Conservation (phyloP, 108 stramenopile genomes). For the Fistulifera solaris region DNA sequence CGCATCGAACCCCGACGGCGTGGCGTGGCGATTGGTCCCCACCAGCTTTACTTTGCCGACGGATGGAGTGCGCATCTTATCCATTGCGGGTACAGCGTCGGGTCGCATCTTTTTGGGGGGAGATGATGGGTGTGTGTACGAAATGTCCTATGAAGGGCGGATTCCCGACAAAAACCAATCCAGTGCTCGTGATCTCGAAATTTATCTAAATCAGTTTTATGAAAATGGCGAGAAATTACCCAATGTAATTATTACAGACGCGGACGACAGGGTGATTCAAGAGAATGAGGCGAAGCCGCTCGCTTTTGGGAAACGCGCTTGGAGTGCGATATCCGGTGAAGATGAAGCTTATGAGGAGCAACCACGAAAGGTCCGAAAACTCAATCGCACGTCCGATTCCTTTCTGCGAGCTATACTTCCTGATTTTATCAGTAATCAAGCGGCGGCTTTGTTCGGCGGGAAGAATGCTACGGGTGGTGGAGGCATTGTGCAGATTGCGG, state of each 20-base stretch:
- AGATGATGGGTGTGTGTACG: constrained; percentile 89
- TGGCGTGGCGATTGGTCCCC: constrained; percentile 1
- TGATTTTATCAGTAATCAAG: constrained; percentile 35
- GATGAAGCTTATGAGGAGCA: constrained; percentile 40
- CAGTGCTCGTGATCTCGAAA: constrained; percentile 3
- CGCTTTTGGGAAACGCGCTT: constrained; percentile 1
- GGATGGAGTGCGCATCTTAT: constrained; percentile 77
- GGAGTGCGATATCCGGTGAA: neutral
- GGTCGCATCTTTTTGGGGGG: constrained; percentile 96
- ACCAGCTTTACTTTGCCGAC: constrained; percentile 81
- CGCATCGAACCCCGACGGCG: constrained; percentile 8
- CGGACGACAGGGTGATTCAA: no score
- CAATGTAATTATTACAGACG: neutral
- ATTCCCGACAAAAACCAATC: constrained; percentile 12
- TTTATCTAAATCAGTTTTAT: constrained; percentile 36
- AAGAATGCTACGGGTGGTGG: constrained; percentile 51
- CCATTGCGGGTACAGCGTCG: constrained; percentile 54
- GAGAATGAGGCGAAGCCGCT: neutral
- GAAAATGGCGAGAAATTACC: constrained; percentile 21
- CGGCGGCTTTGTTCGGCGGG: constrained; percentile 40
- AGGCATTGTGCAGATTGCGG: constrained; percentile 53
- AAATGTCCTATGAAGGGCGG: constrained; percentile 71
- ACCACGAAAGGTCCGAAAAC: constrained; percentile 70
- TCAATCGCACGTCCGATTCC: constrained; percentile 57
- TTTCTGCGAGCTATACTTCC: constrained; percentile 43